A percentile compares a stretch with the other conserved stretches of the same genome.
Evolutionary conservation across 495 filamentous ascomycete species (phyloP).

Genomic region (Lepidopterella palustris): DNA sequence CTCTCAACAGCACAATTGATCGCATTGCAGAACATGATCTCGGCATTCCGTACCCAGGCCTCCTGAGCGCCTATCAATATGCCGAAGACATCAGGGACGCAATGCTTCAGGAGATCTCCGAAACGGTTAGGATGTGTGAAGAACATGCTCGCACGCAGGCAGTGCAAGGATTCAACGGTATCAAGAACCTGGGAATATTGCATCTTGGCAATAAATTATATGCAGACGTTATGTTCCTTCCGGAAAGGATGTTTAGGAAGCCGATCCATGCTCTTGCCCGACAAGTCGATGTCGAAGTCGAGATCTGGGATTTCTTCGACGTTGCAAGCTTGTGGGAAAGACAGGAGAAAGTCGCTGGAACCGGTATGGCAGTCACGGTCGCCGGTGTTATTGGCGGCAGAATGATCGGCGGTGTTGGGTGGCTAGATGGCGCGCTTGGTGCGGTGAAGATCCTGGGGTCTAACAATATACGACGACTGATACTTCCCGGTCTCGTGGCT

Average conservation of each 20-base stretch:
- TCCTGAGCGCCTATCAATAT: constrained; percentile 81
- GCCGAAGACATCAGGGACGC: constrained; percentile 85
- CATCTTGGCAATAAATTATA: constrained; percentile 80
- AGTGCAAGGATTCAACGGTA: constrained; percentile 72
- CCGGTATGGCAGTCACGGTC: constrained; percentile 87
- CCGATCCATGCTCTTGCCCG: constrained; percentile 72
- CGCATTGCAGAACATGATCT: constrained; percentile 70
- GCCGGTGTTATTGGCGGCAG: constrained; percentile 78
- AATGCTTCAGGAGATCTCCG: constrained; percentile 80
- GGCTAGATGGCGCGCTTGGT: constrained; percentile 81
- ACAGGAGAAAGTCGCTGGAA: constrained; percentile 90
- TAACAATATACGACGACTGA: constrained; percentile 71
- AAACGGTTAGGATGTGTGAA: constrained; percentile 71
- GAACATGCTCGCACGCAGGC: constrained; percentile 75
- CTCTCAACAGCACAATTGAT: constrained; percentile 62
- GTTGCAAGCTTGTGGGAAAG: constrained; percentile 70
- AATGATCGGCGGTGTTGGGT: constrained; percentile 73
- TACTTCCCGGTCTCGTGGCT: constrained; percentile 70
- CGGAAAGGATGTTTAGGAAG: constrained; percentile 86
- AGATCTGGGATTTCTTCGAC: constrained; percentile 91
- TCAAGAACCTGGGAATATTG: constrained; percentile 78
- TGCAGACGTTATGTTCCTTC: constrained; percentile 72
- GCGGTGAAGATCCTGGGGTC: constrained; percentile 74
- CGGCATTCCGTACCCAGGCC: constrained; percentile 76
- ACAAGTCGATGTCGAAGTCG: constrained; percentile 79